Conservation (phyloP, 139 green algal species). For the Chlamydomonas schloesseri region DNA sequence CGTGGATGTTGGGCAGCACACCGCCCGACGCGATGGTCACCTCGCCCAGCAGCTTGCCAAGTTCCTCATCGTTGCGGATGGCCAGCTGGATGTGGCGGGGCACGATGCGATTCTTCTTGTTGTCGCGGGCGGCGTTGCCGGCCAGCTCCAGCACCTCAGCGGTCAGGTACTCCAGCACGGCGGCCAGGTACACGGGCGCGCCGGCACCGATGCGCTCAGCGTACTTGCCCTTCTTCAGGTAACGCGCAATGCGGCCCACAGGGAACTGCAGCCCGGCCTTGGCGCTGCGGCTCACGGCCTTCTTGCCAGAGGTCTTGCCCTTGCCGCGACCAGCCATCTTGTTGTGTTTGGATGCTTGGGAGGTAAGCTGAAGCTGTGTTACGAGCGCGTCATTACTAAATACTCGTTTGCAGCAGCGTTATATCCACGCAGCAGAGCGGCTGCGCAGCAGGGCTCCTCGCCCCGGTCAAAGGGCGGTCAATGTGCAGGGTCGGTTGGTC, state of each 20-base stretch:
- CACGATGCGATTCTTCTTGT: slow-evolving; percentile 94
- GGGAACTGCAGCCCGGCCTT: slow-evolving; percentile 96
- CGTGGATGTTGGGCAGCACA: slow-evolving; percentile 92
- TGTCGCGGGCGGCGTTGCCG: slow-evolving; percentile 92
- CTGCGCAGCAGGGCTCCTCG: too few species aligned
- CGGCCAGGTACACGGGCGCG: slow-evolving; percentile 71
- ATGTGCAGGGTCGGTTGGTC: too few species aligned
- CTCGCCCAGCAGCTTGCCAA: slow-evolving; percentile 90
- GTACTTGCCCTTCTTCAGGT: slow-evolving; percentile 84
- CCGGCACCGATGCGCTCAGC: slow-evolving; percentile 69
- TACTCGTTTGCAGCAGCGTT: too few species aligned
- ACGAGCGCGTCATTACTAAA: too few species aligned
- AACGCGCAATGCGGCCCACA: slow-evolving; percentile 86
- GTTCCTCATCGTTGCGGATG: slow-evolving; percentile 95
- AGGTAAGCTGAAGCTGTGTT: too few species aligned
- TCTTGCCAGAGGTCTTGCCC: slow-evolving; percentile 34
- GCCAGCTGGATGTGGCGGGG: slow-evolving; percentile 92
- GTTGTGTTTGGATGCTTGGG: too few species aligned
- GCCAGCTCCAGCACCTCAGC: slow-evolving; percentile 89
- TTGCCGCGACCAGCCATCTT: slow-evolving; percentile 32
- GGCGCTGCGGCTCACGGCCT: slow-evolving; percentile 76
- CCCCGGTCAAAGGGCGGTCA: too few species aligned
- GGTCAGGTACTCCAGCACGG: slow-evolving; percentile 70
- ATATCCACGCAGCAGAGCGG: too few species aligned
- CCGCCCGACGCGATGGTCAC: slow-evolving; percentile 86